phyloP scores from a whole-genome alignment of 495 filamentous ascomycete genomes.

The Lophiostoma macrostomum region DNA sequence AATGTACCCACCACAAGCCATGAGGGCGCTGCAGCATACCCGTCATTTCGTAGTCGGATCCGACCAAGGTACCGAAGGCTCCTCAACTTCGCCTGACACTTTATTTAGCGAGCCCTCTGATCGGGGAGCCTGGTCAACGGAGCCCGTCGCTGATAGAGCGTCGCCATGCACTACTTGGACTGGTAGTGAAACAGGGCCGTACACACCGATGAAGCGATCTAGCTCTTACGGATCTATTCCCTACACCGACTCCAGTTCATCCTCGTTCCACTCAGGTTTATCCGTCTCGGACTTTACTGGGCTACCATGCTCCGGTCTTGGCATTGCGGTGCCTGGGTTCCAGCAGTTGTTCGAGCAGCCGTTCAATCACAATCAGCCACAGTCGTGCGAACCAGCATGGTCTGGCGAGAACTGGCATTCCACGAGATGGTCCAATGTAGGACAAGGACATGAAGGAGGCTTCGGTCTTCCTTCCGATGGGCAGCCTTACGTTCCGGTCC shows the following conservation, averaged over 20 bases:
- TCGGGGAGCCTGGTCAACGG: neutral
- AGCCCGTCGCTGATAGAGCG: neutral
- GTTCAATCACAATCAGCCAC: too few species aligned
- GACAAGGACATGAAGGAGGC: too few species aligned
- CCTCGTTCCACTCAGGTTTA: too few species aligned
- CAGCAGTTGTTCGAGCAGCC: too few species aligned
- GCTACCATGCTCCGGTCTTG: too few species aligned
- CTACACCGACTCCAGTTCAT: neutral
- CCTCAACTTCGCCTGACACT: neutral
- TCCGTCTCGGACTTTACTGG: too few species aligned
- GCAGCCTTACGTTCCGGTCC: too few species aligned
- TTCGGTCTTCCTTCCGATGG: too few species aligned
- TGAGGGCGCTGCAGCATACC: neutral
- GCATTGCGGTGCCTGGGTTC: too few species aligned
- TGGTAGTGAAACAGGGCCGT: neutral
- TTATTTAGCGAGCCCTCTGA: constrained; percentile 3
- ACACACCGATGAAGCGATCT: neutral
- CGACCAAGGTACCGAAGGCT: constrained; percentile 1
- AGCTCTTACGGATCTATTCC: neutral
- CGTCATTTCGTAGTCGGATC: neutral
- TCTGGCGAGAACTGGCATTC: too few species aligned
- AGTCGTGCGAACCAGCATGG: too few species aligned
- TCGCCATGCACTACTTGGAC: neutral
- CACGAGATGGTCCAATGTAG: too few species aligned
- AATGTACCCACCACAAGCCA: neutral